Evolutionary conservation across 352 stramenopile species (phyloP), one percentile per base, ranked within the genome.

Genomic region (Pythium plurisporium): DNA sequence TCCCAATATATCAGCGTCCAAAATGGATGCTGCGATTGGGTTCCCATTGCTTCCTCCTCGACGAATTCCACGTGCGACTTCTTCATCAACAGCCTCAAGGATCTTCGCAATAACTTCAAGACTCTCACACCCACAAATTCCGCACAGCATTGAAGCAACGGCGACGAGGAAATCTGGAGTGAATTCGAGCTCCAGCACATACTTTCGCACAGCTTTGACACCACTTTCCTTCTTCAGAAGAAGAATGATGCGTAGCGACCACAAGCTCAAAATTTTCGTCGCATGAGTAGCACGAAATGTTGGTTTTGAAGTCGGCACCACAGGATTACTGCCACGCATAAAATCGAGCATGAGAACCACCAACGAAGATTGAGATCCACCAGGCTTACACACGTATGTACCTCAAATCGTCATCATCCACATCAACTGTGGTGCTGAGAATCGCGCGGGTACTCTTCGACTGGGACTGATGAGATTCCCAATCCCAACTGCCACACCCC

Each of bases 191-290:
- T 70, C 55, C 3, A 62, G 36, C 0, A 69, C 70, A 31, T 81
- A 69, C 12, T 74, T 76, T 30, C 74, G 70, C 26, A 93, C 67
- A 3, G 69, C 60, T 36, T 86, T 79, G 20, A 90, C 43, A 10
- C 81, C 83, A 23, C 67, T 85, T 23, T 90, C 81, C 54, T 88
- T 89, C 62, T 93, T 93, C 25, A 93, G 61, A 6, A 91, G 59
- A 29, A 93, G 62, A 20, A 93, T 69, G 20, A 91, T 37, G 10
- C 83, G 83, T 27, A 93, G 76, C 38, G 69, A 87, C 83, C 81
- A 93, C 15, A 93, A 59, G 36, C 46, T 70, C 11, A 66, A 47
- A 31, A 70, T 38, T 27, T 27, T 47, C 41, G 38, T 26, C 12
- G 51, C 42, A 37, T 58, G 50, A 5, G 58, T 60, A 6, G 11